These are phyloP conservation scores for Sesbania bispinosa DNA, from an alignment of 306 rosid genomes.

Conservation along the genomic window DNA sequence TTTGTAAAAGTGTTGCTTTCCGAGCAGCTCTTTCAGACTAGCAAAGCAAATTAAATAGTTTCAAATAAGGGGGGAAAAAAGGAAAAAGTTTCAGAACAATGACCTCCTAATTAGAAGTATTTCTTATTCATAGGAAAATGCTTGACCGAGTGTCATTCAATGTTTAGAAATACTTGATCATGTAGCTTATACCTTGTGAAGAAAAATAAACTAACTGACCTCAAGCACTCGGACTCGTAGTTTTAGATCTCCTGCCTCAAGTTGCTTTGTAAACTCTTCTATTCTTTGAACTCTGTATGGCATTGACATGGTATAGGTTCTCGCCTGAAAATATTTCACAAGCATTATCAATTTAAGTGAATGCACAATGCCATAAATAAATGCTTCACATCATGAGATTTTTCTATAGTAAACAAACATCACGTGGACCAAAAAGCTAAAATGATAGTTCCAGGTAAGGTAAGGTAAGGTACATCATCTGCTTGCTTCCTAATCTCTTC, in stretches of 20 bases:
- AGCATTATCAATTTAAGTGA: slow-evolving; percentile 8
- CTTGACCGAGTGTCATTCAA: not conserved
- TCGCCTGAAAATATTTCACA: slow-evolving; percentile 48
- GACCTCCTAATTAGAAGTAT: not conserved
- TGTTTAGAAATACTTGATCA: not conserved
- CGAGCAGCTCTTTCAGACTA: slow-evolving; percentile 95
- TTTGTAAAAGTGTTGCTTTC: slow-evolving; percentile 77
- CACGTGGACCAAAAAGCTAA: slow-evolving; percentile 13
- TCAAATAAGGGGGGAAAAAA: not conserved
- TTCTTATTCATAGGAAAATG: not conserved
- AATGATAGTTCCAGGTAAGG: not conserved
- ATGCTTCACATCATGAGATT: slow-evolving; percentile 1
- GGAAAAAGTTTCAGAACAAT: not conserved
- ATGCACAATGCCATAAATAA: not conserved
- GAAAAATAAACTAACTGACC: slow-evolving; percentile 37
- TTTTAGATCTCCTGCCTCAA: slow-evolving; percentile 84
- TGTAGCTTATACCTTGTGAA: not conserved
- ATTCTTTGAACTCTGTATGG: slow-evolving; percentile 91
- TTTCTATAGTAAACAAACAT: not conserved
- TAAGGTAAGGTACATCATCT: slow-evolving; percentile 54
- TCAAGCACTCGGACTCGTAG: slow-evolving; percentile 94
- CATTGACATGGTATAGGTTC: slow-evolving; percentile 87
- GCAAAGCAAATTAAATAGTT: slow-evolving; percentile 10
- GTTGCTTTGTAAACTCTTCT: slow-evolving; percentile 85
- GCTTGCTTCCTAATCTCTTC: slow-evolving; percentile 86